Percentiles rank a stretch among this genome's conserved stretches.
Conservation (phyloP, 192 early-diverging fungal genomes). For the Phlyctochytrium planicorne region DNA sequence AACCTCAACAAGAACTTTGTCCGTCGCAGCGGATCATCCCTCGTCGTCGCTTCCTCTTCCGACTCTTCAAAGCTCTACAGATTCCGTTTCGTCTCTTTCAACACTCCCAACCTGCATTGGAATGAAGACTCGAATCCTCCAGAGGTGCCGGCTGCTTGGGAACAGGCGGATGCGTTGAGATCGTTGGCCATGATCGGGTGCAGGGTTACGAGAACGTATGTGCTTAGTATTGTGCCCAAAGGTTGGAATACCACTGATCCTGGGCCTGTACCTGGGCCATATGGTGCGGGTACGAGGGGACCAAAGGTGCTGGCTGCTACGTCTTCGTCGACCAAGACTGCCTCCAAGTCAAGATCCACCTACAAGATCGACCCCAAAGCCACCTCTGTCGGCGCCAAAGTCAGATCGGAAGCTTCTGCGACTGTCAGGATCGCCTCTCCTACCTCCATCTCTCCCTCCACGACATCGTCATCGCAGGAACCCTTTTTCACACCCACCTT, state of each 20-base stretch:
- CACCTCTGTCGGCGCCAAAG: no score
- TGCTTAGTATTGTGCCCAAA: slow-evolving; percentile 19
- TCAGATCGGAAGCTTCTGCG: no score
- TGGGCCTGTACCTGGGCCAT: no score
- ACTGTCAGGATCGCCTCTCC: no score
- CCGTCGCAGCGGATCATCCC: slow-evolving; percentile 12
- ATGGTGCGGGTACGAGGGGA: no score
- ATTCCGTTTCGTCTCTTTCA: slow-evolving; percentile 40
- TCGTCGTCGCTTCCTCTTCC: not conserved
- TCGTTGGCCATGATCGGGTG: slow-evolving; percentile 30
- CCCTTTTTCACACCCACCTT: not conserved
- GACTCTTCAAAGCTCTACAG: slow-evolving; percentile 16
- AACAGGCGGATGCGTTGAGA: slow-evolving; percentile 37
- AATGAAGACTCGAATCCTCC: slow-evolving; percentile 29
- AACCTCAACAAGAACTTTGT: slow-evolving; percentile 20
- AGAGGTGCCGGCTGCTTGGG: slow-evolving; percentile 13
- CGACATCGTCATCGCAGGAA: no score
- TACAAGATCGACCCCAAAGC: no score
- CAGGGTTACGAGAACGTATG: slow-evolving; percentile 37
- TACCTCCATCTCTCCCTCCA: no score
- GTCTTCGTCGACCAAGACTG: no score
- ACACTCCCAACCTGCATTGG: slow-evolving; percentile 36
- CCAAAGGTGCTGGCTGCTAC: no score
- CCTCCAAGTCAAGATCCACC: no score
- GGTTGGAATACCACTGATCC: no score